Evolutionary conservation across 139 green algal genomes (phyloP), one percentile per base, ranked within the genome.

Genomic region (Monoraphidium neglectum): DNA sequence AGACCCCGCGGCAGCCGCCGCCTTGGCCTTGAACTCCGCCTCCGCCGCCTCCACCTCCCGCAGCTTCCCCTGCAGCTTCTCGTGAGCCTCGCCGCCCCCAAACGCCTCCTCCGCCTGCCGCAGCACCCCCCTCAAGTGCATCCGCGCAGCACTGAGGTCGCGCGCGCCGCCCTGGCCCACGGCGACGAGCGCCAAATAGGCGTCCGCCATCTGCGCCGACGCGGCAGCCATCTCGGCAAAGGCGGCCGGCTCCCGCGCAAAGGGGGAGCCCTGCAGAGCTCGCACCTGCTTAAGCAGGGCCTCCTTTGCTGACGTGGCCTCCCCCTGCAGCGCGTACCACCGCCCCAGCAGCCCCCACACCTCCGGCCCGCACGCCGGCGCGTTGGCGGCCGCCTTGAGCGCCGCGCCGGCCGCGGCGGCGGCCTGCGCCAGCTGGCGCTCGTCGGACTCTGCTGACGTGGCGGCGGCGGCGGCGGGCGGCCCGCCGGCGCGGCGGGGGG

Each of bases 51-150:
- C 33, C 28, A 80, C 66, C 28, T 78, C 73, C 28, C 71, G 49
- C 73, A 84, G 51, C 73, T 77, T 47, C 35, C 30, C 59, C 60
- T 63, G 18, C 69, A 77, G 40, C 74, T 81, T 30, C 46, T 69
- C 24, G 18, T 63, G 57, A 49, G 33, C 54, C 30, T 65, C 12
- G 16, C 51, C 28, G 18, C 81, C 68, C 33, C 23, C 80, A 65
- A 91, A 94, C 0, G 43, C 33, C 46, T 86, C 81, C 40, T 82
- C 72, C 12, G 84, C 87, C 74, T 92, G 86, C 68, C 93, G 88
- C 28, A 95, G 46, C 37, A 94, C 51, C 1, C 86, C 83, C 0
- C 87, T 68, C 38, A 96, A 77, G 37, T 94, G 91, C 90, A 96
- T 87, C 23, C 91, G 84, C 1, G 87, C 89, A 6, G 88, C 83